Base-by-base conservation (phyloP, 352 stramenopile genomes). In the Phytophthora cactorum region DNA sequence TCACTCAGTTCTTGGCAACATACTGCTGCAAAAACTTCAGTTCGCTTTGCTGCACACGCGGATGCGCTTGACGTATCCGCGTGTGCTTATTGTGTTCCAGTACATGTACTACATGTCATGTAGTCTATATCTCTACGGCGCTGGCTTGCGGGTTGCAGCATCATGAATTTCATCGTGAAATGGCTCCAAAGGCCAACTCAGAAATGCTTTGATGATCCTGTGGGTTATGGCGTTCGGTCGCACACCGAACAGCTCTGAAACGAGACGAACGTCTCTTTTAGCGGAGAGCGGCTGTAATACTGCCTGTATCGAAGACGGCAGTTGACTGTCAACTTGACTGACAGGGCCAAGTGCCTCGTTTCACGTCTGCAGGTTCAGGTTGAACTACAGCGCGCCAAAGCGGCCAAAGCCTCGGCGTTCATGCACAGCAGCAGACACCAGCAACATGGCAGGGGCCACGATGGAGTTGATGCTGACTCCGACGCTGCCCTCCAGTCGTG, bases 381-480 rank as follows among this genome's bases (percentile, higher is more conserved):
- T 69, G 62, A 69, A 64, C 62, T 64, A 59, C 41, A 25, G 49
- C 17, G 31, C 22, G n/a, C 22, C 6, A 34, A 22, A 52, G 59
- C 14, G 29, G 38, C 28, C 29, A 66, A 29, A 49, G 34, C 43
- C 47, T 45, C 7, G 58, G 27, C 58, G 8, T 12, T 31, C 59
- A 49, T 64, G 62, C 45, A 43, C 53, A 69, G 53, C 32, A 68
- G 61, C 52, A 61, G 60, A 61, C 57, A 55, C 17, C 34, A 14
- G 15, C 46, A 45, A 46, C 57, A 63, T 63, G 55, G 31, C 56
- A 54, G 45, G 17, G 55, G 22, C 27, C 27, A 12, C 15, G 0
- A 45, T 32, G 31, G 28, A 15, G 17, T 41, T 31, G 31, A 17
- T 29, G 49, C 14, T 47, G 38, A 47, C 27, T 59, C 15, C 15